These are phyloP conservation scores for Tillandsia fasciculata DNA, from an alignment of 176 grass and related monocot genomes.

Conservation along the genomic window DNA sequence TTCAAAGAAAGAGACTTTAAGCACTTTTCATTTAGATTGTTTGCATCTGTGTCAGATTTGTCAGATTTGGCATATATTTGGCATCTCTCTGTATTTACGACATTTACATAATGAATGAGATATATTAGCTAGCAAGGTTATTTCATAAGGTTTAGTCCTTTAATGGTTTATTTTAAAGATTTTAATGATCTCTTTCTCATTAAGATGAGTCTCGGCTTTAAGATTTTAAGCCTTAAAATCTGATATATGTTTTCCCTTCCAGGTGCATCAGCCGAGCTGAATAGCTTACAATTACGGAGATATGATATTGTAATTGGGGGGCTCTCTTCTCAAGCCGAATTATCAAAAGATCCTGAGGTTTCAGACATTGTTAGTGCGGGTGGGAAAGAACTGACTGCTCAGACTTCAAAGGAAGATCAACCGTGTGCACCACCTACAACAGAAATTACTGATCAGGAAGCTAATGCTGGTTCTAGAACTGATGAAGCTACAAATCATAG, in stretches of 20 bases:
- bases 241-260: conserved; percentile 14
- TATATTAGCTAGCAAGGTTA: too few relatives aligned
- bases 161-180: background rate
- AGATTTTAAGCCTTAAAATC: background rate
- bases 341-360: conserved; percentile 1
- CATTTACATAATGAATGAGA: too few relatives aligned
- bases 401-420: conserved; percentile 11
- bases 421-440: conserved; percentile 5
- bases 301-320: conserved; percentile 29
- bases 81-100: too few relatives aligned
- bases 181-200: too few relatives aligned
- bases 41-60: too few relatives aligned
- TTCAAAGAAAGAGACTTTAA: too few relatives aligned
- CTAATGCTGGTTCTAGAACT: conserved; percentile 19
- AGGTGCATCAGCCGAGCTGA: conserved; percentile 66
- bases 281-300: conserved; percentile 30
- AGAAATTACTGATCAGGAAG: conserved; percentile 15
- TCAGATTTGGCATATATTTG: too few relatives aligned
- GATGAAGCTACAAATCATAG: background rate
- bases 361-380: conserved; percentile 9
- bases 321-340: too few relatives aligned
- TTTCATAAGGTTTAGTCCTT: too few relatives aligned
- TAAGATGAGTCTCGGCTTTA: background rate
- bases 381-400: conserved; percentile 12
- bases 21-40: too few relatives aligned